phyloP scores from a whole-genome alignment of 1,139 yeast species.

The Maudiozyma humilis region DNA sequence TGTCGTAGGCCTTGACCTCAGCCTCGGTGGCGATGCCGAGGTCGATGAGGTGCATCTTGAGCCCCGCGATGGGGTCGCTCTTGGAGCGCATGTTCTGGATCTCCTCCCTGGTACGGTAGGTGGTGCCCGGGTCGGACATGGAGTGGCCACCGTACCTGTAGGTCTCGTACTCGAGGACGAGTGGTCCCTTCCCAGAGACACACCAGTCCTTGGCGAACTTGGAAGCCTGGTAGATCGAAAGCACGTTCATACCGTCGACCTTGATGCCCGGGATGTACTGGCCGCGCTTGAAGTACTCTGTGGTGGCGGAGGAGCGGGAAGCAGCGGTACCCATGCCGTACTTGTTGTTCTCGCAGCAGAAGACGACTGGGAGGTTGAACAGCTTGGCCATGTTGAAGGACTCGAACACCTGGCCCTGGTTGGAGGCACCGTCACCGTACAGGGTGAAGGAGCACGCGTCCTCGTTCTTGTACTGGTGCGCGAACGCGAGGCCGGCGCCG shows the following conservation, averaged over 20 bases:
- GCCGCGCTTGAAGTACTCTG: conserved; percentile 97
- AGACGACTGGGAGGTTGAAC: conserved; percentile 92
- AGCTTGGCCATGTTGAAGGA: conserved; percentile 97
- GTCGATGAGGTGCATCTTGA: conserved; percentile 78
- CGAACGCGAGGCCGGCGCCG: conserved; percentile 95
- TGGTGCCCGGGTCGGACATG: conserved; percentile 99
- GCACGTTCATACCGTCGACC: conserved; percentile 96
- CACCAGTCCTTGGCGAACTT: conserved; percentile 96
- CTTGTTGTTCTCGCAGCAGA: conserved; percentile 97
- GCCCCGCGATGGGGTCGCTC: conserved; percentile 95
- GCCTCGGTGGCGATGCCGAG: conserved; percentile 83
- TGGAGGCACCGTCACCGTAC: conserved; percentile 98
- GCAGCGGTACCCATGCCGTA: conserved; percentile 99
- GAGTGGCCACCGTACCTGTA: conserved; percentile 99
- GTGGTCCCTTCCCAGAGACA: conserved; percentile 87
- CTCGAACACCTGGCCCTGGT: conserved; percentile 98
- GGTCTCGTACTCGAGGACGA: conserved; percentile 93
- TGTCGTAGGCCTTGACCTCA: conserved; percentile 88
- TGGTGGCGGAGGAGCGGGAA: conserved; percentile 89
- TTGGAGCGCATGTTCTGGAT: conserved; percentile 98
- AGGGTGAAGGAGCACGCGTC: conserved; percentile 75
- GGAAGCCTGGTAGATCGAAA: conserved; percentile 93
- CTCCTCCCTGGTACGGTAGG: conserved; percentile 99
- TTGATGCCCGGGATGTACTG: conserved; percentile 98
- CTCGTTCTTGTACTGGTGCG: conserved; percentile 87